Conservation (phyloP, 345 rosid species). For the Salix viminalis region DNA sequence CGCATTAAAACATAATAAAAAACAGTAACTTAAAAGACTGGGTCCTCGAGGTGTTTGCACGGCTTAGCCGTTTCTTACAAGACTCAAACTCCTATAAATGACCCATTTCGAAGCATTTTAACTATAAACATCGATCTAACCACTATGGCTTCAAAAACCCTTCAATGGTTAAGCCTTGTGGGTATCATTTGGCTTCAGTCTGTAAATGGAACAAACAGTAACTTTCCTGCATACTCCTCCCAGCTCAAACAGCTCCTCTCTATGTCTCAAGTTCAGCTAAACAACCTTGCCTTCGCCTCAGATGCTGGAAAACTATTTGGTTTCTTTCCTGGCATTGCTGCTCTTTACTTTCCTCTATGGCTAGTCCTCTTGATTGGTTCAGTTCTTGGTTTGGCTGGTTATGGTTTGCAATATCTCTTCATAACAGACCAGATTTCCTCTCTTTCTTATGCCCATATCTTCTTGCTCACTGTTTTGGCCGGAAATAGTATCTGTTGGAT, state of each 20-base stretch:
- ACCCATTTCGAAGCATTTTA: neutral
- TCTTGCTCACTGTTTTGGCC: conserved; percentile 60
- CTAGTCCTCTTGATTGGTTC: conserved; percentile 71
- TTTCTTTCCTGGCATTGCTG: conserved; percentile 75
- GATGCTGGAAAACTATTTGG: conserved; percentile 91
- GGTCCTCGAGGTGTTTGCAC: too few species aligned
- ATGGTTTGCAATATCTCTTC: conserved; percentile 76
- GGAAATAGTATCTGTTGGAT: conserved; percentile 98
- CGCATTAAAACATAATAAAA: too few species aligned
- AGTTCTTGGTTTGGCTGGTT: conserved; percentile 56
- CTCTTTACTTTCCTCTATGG: conserved; percentile 66
- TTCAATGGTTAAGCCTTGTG: conserved; percentile 72
- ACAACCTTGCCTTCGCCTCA: conserved; percentile 84
- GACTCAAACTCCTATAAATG: neutral
- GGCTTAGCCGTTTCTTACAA: neutral
- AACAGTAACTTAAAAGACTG: too few species aligned
- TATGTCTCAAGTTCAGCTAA: conserved; percentile 73
- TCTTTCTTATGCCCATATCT: conserved; percentile 49
- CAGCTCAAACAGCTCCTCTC: conserved; percentile 71
- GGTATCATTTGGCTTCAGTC: conserved; percentile 79
- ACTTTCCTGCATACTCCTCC: conserved; percentile 86
- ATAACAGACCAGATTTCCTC: conserved; percentile 36
- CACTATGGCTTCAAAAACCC: conserved; percentile 38
- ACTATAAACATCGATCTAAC: neutral
- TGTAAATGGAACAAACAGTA: conserved; percentile 69